A percentile compares a stretch with the other conserved stretches of the same genome.
Evolutionary conservation across 192 early-diverging fungal genomes (phyloP).

Genomic region (Pecoramyces ruminantium): DNA sequence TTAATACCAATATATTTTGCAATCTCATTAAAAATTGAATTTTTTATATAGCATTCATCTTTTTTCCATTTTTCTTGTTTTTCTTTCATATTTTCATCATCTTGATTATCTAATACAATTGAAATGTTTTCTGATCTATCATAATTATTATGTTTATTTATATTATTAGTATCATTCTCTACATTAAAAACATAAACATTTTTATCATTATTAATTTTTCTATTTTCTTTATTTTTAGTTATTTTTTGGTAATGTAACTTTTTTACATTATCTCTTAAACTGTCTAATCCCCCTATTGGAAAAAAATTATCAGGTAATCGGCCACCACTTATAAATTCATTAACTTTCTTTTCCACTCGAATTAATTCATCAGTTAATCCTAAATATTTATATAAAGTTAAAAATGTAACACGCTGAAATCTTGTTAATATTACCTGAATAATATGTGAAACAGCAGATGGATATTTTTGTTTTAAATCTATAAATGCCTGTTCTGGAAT

Average conservation of each 20-base stretch:
- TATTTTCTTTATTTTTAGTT: not conserved
- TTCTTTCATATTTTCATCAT: no score
- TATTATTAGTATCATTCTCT: slow-evolving; percentile 5
- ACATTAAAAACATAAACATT: not conserved
- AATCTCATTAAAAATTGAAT: not conserved
- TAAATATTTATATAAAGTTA: slow-evolving; percentile 76
- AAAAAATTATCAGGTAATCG: slow-evolving; percentile 25
- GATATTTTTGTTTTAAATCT: slow-evolving; percentile 73
- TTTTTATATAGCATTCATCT: not conserved
- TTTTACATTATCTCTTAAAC: slow-evolving; percentile 4
- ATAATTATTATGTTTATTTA: no score
- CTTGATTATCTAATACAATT: no score
- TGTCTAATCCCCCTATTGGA: slow-evolving; percentile 6
- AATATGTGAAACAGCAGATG: slow-evolving; percentile 82
- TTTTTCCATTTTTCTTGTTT: not conserved
- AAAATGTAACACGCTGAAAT: slow-evolving; percentile 85
- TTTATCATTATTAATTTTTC: not conserved
- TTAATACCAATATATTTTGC: not conserved
- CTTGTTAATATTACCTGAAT: slow-evolving; percentile 89
- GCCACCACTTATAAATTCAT: slow-evolving; percentile 41
- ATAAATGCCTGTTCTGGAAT: slow-evolving; percentile 88
- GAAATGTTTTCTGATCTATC: no score
- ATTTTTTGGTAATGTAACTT: not conserved
- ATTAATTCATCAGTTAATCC: slow-evolving; percentile 74
- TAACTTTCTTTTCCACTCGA: slow-evolving; percentile 65